Evolutionary conservation across 306 rosid genomes (phyloP).

Genomic region (Prinsepia uniflora): DNA sequence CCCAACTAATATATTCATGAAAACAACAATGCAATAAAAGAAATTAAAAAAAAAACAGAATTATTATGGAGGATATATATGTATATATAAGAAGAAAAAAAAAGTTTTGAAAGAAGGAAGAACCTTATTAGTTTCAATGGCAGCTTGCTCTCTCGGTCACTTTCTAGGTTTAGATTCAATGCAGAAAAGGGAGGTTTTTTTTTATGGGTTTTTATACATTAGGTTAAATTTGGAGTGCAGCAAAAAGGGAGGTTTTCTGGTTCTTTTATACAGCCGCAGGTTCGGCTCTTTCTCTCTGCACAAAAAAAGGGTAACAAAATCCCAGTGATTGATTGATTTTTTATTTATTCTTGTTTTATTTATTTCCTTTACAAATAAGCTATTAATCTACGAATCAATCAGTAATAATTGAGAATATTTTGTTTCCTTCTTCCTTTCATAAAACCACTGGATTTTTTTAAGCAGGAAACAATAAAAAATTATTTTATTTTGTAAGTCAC

Average conservation of each 20-base stretch:
- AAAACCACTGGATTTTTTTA: too few species aligned
- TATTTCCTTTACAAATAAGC: neutral
- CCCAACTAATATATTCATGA: too few species aligned
- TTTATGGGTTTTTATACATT: neutral
- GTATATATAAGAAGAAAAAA: too few species aligned
- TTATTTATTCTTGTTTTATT: neutral
- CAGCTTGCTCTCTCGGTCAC: neutral
- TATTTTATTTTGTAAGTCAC: too few species aligned
- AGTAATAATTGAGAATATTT: too few species aligned
- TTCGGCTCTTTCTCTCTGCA: neutral
- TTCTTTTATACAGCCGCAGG: neutral
- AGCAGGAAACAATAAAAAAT: too few species aligned
- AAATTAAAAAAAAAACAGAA: too few species aligned
- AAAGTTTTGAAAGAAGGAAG: neutral
- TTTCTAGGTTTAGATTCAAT: neutral
- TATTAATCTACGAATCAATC: neutral
- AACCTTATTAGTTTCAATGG: neutral
- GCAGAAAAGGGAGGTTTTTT: neutral
- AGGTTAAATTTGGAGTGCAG: neutral
- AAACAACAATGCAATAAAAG: too few species aligned
- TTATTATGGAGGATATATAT: too few species aligned
- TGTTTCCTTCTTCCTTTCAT: neutral
- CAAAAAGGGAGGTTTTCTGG: neutral
- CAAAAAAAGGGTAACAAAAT: neutral
- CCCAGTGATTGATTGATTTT: neutral